Percentiles rank a stretch among this genome's conserved stretches.
Conservation (phyloP, 768 basidiomycete genomes). For the Omphalotus guepiniiformis region DNA sequence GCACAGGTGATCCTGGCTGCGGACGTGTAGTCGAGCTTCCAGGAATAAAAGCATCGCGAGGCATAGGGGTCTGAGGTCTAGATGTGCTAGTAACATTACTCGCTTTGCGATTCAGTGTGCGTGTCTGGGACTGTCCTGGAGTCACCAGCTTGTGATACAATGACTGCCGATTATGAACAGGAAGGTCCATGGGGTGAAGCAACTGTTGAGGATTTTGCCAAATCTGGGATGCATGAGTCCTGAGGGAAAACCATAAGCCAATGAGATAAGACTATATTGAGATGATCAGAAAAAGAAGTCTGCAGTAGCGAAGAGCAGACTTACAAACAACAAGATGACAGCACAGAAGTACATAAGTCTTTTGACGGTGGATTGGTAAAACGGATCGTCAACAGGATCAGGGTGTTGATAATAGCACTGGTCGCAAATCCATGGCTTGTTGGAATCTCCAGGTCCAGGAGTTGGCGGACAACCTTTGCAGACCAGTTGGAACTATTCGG, state of each 20-base stretch:
- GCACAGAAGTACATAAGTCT: conserved; percentile 96
- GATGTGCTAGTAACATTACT: conserved; percentile 36
- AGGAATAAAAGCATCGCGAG: conserved; percentile 25
- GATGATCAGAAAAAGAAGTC: conserved; percentile 12
- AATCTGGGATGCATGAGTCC: conserved; percentile 96
- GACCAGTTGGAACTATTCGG: conserved; percentile 73
- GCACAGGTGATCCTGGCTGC: conserved; percentile 35
- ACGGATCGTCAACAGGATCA: conserved; percentile 88
- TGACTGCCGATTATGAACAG: conserved; percentile 52
- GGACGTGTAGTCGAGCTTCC: conserved; percentile 1
- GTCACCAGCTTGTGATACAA: conserved; percentile 58
- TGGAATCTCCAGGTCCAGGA: conserved; percentile 28
- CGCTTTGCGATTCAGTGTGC: conserved; percentile 41
- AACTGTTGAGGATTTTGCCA: conserved; percentile 97
- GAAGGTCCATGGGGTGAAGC: conserved; percentile 61
- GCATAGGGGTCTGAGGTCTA: conserved; percentile 34
- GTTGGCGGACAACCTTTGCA: conserved; percentile 73
- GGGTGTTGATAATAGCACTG: conserved; percentile 95
- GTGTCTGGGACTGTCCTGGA: conserved; percentile 21
- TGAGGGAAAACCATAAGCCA: conserved; percentile 97
- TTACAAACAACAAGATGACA: conserved; percentile 79
- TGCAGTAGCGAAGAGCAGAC: too few species aligned
- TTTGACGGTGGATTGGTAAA: conserved; percentile 95
- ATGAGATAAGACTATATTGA: conserved; percentile 82
- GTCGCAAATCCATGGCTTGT: conserved; percentile 77